phyloP scores from a whole-genome alignment of 2,329 filamentous ascomycete genomes.

The Cordyceps javanica region DNA sequence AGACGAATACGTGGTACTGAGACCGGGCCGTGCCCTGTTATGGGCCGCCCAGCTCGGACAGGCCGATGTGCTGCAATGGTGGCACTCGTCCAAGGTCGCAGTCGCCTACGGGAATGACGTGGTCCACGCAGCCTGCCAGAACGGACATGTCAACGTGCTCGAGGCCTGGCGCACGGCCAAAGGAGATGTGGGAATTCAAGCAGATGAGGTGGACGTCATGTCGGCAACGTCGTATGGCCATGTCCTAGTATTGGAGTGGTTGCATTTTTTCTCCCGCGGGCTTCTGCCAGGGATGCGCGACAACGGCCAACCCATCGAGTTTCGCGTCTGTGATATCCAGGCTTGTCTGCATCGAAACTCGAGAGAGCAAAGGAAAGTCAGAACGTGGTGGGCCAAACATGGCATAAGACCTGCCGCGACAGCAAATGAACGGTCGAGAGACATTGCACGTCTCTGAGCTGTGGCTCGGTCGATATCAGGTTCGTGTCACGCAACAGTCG shows the following conservation, averaged over 20 bases:
- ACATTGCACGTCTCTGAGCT: neutral
- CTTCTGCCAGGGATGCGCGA: conserved; percentile 49
- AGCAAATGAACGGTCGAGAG: neutral
- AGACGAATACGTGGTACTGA: conserved; percentile 55
- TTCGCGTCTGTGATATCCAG: conserved; percentile 92
- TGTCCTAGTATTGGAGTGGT: conserved; percentile 84
- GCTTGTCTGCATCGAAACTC: conserved; percentile 88
- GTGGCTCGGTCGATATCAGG: neutral
- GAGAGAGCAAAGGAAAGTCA: conserved; percentile 64
- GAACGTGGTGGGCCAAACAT: conserved; percentile 83
- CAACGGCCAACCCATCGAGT: conserved; percentile 67
- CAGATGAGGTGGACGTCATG: conserved; percentile 77
- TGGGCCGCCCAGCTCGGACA: conserved; percentile 79
- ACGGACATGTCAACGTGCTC: conserved; percentile 78
- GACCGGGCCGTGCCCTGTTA: conserved; percentile 78
- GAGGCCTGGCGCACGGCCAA: conserved; percentile 73
- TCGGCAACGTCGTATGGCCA: conserved; percentile 84
- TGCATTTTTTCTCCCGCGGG: conserved; percentile 63
- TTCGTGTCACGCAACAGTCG: neutral
- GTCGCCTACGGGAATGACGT: conserved; percentile 76
- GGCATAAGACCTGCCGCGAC: conserved; percentile 34
- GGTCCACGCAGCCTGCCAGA: conserved; percentile 75
- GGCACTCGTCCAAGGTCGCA: conserved; percentile 75
- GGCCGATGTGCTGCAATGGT: conserved; percentile 75
- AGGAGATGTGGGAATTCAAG: conserved; percentile 60